Evolutionary conservation across 345 rosid genomes (phyloP).

Genomic region (Corchorus capsularis): DNA sequence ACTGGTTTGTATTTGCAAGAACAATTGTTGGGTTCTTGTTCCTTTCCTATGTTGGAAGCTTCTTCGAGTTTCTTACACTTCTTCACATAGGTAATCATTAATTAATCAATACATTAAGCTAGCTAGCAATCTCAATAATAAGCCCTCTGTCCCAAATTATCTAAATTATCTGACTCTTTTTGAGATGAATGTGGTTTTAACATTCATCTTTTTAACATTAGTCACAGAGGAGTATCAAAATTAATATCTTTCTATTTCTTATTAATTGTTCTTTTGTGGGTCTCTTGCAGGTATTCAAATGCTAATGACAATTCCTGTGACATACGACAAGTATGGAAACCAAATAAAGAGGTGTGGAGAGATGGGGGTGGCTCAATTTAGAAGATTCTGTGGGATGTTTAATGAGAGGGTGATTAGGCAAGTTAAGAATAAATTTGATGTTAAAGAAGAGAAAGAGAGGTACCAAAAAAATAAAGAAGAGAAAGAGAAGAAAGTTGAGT

Average conservation of each 20-base stretch:
- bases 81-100: slow-evolving; percentile 33
- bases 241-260: neutral
- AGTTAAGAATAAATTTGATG: slow-evolving; percentile 26
- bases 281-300: slow-evolving; percentile 27
- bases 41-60: slow-evolving; percentile 35
- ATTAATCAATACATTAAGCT: slow-evolving; percentile 13
- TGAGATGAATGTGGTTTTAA: too few species aligned
- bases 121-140: neutral
- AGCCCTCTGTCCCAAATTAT: too few species aligned
- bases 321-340: slow-evolving; percentile 34
- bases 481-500: slow-evolving; percentile 33
- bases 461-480: too few species aligned
- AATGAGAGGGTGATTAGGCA: slow-evolving; percentile 33
- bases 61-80: slow-evolving; percentile 34
- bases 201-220: too few species aligned
- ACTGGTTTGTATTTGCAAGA: slow-evolving; percentile 37
- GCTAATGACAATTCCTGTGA: slow-evolving; percentile 41
- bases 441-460: neutral
- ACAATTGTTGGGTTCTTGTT: slow-evolving; percentile 34
- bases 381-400: slow-evolving; percentile 25
- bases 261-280: neutral
- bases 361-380: slow-evolving; percentile 17
- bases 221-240: too few species aligned
- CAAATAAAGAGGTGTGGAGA: slow-evolving; percentile 28
- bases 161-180: too few species aligned